A percentile compares a stretch with the other conserved stretches of the same genome.
Evolutionary conservation across 2,329 filamentous ascomycete genomes (phyloP).

Genomic region (Ambrosiella xylebori): DNA sequence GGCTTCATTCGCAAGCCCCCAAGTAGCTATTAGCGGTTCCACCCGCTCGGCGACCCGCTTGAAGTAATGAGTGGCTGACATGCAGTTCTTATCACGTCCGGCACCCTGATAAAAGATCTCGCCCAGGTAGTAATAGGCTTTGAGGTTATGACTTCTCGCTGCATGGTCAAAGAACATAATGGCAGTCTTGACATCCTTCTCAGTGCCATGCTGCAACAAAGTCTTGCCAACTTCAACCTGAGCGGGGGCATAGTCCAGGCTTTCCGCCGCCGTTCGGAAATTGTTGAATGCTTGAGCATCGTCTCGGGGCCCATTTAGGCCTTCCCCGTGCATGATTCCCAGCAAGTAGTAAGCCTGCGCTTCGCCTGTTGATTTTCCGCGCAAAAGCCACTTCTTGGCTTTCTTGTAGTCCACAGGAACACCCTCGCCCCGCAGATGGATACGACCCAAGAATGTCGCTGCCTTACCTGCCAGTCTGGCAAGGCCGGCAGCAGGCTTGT

Average conservation of each 20-base stretch:
- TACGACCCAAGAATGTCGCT: conserved; percentile 72
- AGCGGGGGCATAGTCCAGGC: conserved; percentile 54
- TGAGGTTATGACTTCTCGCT: conserved; percentile 64
- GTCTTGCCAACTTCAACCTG: conserved; percentile 70
- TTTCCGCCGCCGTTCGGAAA: conserved; percentile 64
- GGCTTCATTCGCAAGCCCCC: conserved; percentile 67
- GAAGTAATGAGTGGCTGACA: conserved; percentile 64
- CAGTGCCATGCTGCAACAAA: conserved; percentile 65
- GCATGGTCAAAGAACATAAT: conserved; percentile 79
- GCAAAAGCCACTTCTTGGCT: conserved; percentile 68
- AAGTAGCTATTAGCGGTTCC: conserved; percentile 57
- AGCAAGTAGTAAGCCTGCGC: conserved; percentile 70
- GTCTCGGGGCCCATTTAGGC: conserved; percentile 55
- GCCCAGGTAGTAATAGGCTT: conserved; percentile 81
- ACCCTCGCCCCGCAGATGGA: conserved; percentile 79
- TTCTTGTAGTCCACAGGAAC: conserved; percentile 60
- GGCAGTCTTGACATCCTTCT: conserved; percentile 55
- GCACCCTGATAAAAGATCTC: conserved; percentile 71
- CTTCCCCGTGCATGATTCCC: conserved; percentile 68
- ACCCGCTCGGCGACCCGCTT: conserved; percentile 60
- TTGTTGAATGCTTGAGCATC: conserved; percentile 54
- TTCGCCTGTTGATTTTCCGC: conserved; percentile 59
- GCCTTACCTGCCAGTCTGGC: conserved; percentile 70
- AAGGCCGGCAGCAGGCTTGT: conserved; percentile 50
- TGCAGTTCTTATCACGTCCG: conserved; percentile 63